These are phyloP conservation scores for Paramecium biaurelia DNA, from an alignment of 73 alveolate species.

Conservation along the genomic window DNA sequence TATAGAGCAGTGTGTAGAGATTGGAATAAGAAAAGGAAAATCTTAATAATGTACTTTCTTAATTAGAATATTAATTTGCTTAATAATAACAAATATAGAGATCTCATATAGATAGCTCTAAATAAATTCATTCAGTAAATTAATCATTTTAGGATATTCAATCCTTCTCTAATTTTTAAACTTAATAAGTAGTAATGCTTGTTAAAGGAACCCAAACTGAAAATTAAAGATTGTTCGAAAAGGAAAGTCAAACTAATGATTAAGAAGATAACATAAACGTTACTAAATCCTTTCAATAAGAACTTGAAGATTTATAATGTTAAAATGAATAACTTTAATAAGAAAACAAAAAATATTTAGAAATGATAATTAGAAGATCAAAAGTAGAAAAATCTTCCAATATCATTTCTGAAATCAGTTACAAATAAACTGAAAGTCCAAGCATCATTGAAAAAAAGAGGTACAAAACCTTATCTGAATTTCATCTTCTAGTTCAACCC, in stretches of 20 bases:
- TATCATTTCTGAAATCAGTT: conserved; percentile 18
- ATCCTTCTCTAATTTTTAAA: background rate
- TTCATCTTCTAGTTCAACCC: background rate
- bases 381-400: conserved; percentile 38
- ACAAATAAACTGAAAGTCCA: background rate
- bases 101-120: background rate
- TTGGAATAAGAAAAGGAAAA: background rate
- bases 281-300: conserved; percentile 13
- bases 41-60: background rate
- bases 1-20: background rate
- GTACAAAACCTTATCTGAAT: background rate
- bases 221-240: background rate
- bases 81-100: background rate
- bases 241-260: background rate
- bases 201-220: background rate
- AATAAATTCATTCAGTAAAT: background rate
- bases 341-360: conserved; percentile 71
- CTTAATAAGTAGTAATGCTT: background rate
- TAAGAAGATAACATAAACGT: background rate
- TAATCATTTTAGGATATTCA: background rate
- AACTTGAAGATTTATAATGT: conserved; percentile 61
- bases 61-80: conserved; percentile 28
- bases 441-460: background rate
- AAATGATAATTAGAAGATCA: conserved; percentile 53
- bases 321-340: conserved; percentile 49